Percentiles rank a stretch among this genome's conserved stretches.
These are phyloP conservation scores for Russula vinacea DNA, from an alignment of 768 basidiomycete genomes.

Conservation along the genomic window DNA sequence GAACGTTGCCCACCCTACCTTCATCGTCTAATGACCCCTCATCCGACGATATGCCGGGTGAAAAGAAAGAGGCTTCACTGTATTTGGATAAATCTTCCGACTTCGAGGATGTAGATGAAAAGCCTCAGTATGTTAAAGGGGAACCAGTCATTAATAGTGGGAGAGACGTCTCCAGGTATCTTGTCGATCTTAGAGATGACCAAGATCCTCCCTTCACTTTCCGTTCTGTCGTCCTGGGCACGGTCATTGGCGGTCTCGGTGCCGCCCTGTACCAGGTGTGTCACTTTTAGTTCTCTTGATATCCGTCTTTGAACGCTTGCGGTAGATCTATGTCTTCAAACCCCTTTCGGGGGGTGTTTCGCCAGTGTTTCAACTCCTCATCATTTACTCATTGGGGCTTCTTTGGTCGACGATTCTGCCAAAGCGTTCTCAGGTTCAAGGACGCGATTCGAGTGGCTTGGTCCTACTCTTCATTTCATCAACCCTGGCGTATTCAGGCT, in stretches of 20 bases:
- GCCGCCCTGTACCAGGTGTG: conserved; percentile 56
- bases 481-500: conserved; percentile 57
- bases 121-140: conserved; percentile 16
- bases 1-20: neutral
- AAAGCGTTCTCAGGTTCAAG: conserved; percentile 41
- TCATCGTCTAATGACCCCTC: neutral
- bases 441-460: conserved; percentile 45
- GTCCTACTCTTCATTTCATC: conserved; percentile 44
- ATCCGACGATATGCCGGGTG: neutral
- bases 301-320: neutral
- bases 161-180: conserved; percentile 50
- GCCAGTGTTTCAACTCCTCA: conserved; percentile 55
- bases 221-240: conserved; percentile 54
- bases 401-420: conserved; percentile 51
- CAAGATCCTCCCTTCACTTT: conserved; percentile 56
- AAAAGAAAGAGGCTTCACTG: conserved; percentile 4
- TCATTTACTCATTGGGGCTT: conserved; percentile 50
- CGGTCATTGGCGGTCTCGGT: conserved; percentile 53
- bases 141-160: conserved; percentile 39
- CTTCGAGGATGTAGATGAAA: conserved; percentile 7
- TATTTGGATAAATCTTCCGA: neutral
- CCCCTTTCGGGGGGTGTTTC: conserved; percentile 52
- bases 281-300: neutral
- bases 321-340: conserved; percentile 58
- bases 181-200: conserved; percentile 56